Percentiles rank a stretch among this genome's conserved stretches.
Conservation (phyloP, 495 filamentous ascomycete genomes). For the Hypomontagnella monticulosa region DNA sequence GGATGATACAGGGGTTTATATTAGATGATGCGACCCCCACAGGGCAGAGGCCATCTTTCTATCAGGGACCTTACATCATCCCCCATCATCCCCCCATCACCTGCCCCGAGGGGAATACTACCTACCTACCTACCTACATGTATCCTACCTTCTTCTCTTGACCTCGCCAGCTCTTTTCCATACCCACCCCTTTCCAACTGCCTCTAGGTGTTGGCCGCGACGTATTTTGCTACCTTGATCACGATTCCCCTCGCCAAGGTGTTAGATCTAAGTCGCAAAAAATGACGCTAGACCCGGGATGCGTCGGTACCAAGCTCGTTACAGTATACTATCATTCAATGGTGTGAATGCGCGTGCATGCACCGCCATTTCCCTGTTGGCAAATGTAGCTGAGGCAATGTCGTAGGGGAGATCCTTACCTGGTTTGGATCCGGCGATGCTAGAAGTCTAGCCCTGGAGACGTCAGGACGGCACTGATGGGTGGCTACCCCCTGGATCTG, state of each 20-base stretch:
- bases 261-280: constrained; percentile 23
- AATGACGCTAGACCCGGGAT: constrained; percentile 10
- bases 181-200: too few species aligned
- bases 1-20: too few species aligned
- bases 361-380: constrained; percentile 11
- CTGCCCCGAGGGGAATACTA: too few species aligned
- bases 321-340: neutral
- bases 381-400: neutral
- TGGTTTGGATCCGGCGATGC: neutral
- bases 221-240: constrained; percentile 1
- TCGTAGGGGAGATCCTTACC: neutral
- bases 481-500: constrained; percentile 6
- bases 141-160: too few species aligned
- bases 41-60: too few species aligned
- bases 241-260: constrained; percentile 28
- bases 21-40: too few species aligned
- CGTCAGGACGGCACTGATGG: neutral
- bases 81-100: too few species aligned
- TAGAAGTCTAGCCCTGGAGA: neutral
- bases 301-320: constrained; percentile 18
- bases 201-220: too few species aligned
- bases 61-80: too few species aligned
- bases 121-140: too few species aligned
- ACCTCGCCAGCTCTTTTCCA: too few species aligned
- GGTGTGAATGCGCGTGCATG: constrained; percentile 7